A percentile compares a stretch with the other conserved stretches of the same genome.
Evolutionary conservation across 441 rosid species (phyloP).

Genomic region (Gossypium trilobum): DNA sequence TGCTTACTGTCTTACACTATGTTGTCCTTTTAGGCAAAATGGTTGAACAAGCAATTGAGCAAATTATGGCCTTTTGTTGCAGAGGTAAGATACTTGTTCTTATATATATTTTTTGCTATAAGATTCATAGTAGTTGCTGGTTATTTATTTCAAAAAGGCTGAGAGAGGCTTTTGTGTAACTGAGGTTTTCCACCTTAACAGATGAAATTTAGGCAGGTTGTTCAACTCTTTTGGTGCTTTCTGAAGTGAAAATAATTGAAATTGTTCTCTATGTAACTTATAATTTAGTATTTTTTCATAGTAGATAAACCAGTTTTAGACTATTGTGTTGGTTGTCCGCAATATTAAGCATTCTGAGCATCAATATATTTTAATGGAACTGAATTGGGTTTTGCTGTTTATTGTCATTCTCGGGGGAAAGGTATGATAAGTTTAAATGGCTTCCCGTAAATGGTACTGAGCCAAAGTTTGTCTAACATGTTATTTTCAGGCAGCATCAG

Average conservation of each 20-base stretch:
- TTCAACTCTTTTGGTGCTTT: background rate
- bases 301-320: background rate
- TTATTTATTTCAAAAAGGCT: background rate
- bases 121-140: background rate
- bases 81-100: constrained; percentile 46
- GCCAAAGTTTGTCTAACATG: background rate
- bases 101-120: background rate
- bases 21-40: constrained; percentile 62
- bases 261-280: background rate
- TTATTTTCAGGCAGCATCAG: constrained; percentile 62
- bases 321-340: background rate
- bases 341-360: background rate
- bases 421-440: background rate
- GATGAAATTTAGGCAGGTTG: background rate
- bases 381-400: background rate
- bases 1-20: constrained; percentile 4
- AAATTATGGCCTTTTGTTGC: constrained; percentile 93
- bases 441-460: background rate
- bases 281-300: background rate
- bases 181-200: background rate
- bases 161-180: background rate
- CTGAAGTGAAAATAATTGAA: background rate
- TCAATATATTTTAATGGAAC: background rate
- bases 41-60: constrained; percentile 86
- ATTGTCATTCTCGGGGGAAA: background rate